Conservation (phyloP, 768 basidiomycete genomes). For the Lanmaoa rubissima region DNA sequence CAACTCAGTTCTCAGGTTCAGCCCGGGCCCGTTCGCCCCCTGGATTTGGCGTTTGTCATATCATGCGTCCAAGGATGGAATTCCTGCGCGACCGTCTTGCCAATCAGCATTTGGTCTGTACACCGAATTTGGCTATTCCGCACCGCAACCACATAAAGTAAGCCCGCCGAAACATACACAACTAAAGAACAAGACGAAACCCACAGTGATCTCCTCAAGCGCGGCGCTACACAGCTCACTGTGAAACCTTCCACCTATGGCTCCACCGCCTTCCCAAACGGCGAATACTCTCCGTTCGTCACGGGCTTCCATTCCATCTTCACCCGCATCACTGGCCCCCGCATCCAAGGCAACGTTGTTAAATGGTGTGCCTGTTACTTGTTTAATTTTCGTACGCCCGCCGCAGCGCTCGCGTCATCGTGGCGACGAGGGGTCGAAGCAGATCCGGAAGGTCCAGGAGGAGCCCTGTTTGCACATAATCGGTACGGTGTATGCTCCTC, state of each 20-base stretch:
- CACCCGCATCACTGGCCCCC: neutral
- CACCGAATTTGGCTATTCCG: neutral
- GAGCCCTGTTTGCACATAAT: no score
- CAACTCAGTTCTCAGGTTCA: neutral
- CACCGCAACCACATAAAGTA: no score
- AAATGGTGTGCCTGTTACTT: no score
- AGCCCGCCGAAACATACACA: neutral
- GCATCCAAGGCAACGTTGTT: no score
- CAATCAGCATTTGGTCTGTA: neutral
- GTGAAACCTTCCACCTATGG: neutral
- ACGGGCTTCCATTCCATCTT: neutral
- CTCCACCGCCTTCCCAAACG: neutral
- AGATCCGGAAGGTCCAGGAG: neutral
- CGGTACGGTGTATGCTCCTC: neutral
- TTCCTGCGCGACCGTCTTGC: neutral
- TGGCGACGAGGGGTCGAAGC: neutral
- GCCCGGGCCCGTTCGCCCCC: neutral
- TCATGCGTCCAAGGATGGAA: neutral
- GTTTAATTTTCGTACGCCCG: no score
- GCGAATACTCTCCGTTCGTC: neutral
- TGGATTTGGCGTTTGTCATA: neutral
- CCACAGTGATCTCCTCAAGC: neutral
- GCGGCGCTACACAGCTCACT: neutral
- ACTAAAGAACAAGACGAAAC: neutral
- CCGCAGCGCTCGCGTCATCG: no score